Conservation (phyloP, 2,329 filamentous ascomycete species). For the Neonectria magnoliae region DNA sequence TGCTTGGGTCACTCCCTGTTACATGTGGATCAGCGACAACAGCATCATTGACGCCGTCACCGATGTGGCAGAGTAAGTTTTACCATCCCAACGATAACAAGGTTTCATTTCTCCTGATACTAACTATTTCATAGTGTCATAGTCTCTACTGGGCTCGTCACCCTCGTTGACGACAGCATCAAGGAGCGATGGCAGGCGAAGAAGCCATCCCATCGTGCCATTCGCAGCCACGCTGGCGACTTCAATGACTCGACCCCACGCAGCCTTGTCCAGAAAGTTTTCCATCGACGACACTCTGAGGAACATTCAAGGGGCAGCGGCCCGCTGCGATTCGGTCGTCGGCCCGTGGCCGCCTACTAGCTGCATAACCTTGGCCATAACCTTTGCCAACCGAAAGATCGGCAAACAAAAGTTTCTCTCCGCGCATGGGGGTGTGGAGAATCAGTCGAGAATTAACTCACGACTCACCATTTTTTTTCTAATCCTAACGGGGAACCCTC, state of each 20-base stretch:
- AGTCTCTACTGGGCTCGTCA: slow-evolving; percentile 87
- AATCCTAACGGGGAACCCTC: background rate
- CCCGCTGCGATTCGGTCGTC: slow-evolving; percentile 50
- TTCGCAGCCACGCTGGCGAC: slow-evolving; percentile 38
- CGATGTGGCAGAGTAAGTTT: slow-evolving; percentile 85
- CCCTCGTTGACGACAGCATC: slow-evolving; percentile 92
- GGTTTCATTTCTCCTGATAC: slow-evolving; percentile 13
- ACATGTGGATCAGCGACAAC: slow-evolving; percentile 87
- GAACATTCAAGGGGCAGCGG: slow-evolving; percentile 46
- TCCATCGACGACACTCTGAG: slow-evolving; percentile 54
- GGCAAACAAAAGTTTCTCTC: background rate
- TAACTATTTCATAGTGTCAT: slow-evolving; percentile 73
- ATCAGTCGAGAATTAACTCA: background rate
- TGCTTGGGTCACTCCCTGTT: slow-evolving; percentile 90
- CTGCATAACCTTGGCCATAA: background rate
- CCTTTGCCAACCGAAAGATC: background rate
- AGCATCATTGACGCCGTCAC: slow-evolving; percentile 74
- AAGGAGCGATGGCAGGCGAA: slow-evolving; percentile 75
- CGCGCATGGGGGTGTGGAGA: background rate
- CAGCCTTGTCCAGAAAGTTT: slow-evolving; percentile 52
- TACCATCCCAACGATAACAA: slow-evolving; percentile 1
- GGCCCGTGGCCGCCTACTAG: slow-evolving; percentile 51
- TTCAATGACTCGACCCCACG: slow-evolving; percentile 40
- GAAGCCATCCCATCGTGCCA: slow-evolving; percentile 48
- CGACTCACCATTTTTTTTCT: slow-evolving; percentile 4